Conservation (phyloP, 2,329 filamentous ascomycete species). For the Talaromyces sp. region DNA sequence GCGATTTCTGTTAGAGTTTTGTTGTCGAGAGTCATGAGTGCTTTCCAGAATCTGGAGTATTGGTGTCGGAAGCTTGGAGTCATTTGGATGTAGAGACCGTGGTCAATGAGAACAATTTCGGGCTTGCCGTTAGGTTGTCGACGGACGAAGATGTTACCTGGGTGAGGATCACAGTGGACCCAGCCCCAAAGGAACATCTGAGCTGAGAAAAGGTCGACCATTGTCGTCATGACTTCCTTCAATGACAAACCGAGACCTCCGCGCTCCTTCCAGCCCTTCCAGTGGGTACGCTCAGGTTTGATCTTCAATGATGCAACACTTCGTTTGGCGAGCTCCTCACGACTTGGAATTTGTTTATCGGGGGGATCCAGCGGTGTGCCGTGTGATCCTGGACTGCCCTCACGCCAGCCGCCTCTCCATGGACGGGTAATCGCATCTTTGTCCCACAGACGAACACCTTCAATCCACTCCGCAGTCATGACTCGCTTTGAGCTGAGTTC, state of each 20-base stretch:
- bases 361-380: conserved; percentile 60
- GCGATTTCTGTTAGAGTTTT: conserved; percentile 70
- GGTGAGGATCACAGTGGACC: conserved; percentile 95
- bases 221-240: conserved; percentile 90
- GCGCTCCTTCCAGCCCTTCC: conserved; percentile 67
- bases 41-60: conserved; percentile 90
- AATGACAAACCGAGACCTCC: conserved; percentile 81
- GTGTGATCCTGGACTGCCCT: conserved; percentile 73
- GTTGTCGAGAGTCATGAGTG: conserved; percentile 91
- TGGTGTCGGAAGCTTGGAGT: conserved; percentile 75
- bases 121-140: conserved; percentile 75
- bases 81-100: conserved; percentile 95
- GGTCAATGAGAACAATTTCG: conserved; percentile 93
- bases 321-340: conserved; percentile 37
- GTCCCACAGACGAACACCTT: conserved; percentile 89
- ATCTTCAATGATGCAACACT: conserved; percentile 49
- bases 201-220: conserved; percentile 93
- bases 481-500: conserved; percentile 80
- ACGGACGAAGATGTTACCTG: conserved; percentile 94
- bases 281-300: conserved; percentile 76
- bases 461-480: conserved; percentile 96
- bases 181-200: conserved; percentile 98
- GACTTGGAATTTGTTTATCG: conserved; percentile 47
- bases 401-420: conserved; percentile 74
- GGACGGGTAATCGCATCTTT: conserved; percentile 72